A percentile compares a stretch with the other conserved stretches of the same genome.
These are phyloP conservation scores for Backusella liffmaniae DNA, from an alignment of 192 early-diverging fungal species.

Conservation along the genomic window DNA sequence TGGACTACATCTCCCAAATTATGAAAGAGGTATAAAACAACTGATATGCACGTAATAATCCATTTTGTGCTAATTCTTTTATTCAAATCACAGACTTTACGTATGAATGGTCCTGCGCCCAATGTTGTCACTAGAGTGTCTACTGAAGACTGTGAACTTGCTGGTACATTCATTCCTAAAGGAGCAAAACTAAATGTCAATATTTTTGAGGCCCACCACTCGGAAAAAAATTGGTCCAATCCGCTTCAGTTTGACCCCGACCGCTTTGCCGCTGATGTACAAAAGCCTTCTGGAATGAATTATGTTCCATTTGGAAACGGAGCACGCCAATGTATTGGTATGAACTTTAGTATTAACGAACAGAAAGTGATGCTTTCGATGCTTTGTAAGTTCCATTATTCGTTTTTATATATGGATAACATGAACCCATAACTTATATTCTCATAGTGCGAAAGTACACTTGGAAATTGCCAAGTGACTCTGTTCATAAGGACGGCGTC, in stretches of 20 bases:
- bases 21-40: constrained; percentile 43
- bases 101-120: not conserved
- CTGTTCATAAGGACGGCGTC: not conserved
- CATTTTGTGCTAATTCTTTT: not conserved
- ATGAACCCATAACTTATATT: not conserved
- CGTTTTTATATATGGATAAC: not conserved
- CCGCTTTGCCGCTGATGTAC: constrained; percentile 3
- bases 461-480: constrained; percentile 23
- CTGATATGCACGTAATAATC: not conserved
- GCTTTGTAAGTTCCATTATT: constrained; percentile 21
- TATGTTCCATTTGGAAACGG: constrained; percentile 61
- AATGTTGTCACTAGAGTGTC: not conserved
- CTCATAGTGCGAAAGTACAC: constrained; percentile 23
- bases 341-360: constrained; percentile 60
- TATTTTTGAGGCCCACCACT: constrained; percentile 18
- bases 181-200: constrained; percentile 12
- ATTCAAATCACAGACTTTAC: not conserved
- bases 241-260: constrained; percentile 26
- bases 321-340: constrained; percentile 56
- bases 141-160: constrained; percentile 30
- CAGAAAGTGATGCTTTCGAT: constrained; percentile 53
- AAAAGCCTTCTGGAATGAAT: constrained; percentile 18
- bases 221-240: constrained; percentile 7
- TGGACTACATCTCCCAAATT: constrained; percentile 49
- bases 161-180: constrained; percentile 24